phyloP scores from a whole-genome alignment of 2,329 filamentous ascomycete species.

The Ilyonectria mors-panacis region DNA sequence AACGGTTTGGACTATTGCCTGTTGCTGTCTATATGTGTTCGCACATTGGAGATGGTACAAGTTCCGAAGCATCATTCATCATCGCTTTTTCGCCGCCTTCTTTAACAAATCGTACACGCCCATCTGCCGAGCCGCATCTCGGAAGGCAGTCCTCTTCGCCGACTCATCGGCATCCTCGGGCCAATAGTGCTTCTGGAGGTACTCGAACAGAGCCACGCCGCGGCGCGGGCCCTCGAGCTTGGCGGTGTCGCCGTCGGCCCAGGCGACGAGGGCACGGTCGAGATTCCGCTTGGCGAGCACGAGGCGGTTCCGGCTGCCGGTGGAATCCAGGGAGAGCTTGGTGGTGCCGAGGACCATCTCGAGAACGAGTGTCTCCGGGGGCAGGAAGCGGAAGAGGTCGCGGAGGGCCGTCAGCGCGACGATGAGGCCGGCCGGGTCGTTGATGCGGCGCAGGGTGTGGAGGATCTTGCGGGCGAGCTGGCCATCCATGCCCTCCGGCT shows the following conservation, averaged over 20 bases:
- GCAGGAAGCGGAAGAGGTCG: conserved; percentile 60
- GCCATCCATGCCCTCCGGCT: conserved; percentile 59
- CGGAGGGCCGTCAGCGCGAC: conserved; percentile 62
- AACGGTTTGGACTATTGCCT: not conserved
- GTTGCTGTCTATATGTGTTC: conserved; percentile 7
- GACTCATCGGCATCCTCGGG: conserved; percentile 44
- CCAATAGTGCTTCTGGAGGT: conserved; percentile 58
- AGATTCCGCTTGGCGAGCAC: conserved; percentile 60
- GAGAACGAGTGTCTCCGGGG: conserved; percentile 62
- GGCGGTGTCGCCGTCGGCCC: conserved; percentile 50
- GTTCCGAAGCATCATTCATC: conserved; percentile 11
- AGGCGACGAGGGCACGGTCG: conserved; percentile 55
- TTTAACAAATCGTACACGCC: conserved; percentile 57
- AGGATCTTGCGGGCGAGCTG: conserved; percentile 65
- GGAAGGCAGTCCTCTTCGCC: conserved; percentile 46
- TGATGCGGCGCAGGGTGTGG: conserved; percentile 64
- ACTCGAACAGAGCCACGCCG: conserved; percentile 59
- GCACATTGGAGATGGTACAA: conserved; percentile 19
- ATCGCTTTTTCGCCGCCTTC: conserved; percentile 33
- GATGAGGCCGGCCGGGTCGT: conserved; percentile 62
- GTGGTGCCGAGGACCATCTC: conserved; percentile 63
- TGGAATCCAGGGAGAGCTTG: conserved; percentile 60
- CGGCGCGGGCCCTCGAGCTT: conserved; percentile 55
- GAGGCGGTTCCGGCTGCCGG: conserved; percentile 58
- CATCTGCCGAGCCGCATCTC: conserved; percentile 59